phyloP scores from a whole-genome alignment of 495 filamentous ascomycete genomes.

The Lophium mytilinum region DNA sequence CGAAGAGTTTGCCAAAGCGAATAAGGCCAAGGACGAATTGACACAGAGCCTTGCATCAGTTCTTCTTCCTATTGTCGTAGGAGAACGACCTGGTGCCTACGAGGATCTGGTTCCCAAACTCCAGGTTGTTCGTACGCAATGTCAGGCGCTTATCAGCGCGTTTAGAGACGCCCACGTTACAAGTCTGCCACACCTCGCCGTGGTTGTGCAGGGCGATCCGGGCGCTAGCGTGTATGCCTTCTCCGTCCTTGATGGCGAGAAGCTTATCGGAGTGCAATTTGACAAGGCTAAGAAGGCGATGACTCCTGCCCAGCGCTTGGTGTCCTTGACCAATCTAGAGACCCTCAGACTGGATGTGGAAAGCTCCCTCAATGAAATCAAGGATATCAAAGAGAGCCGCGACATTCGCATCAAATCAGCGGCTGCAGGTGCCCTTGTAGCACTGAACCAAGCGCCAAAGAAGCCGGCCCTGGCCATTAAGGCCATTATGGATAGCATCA shows the following conservation, averaged over 20 bases:
- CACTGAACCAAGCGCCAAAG: slow-evolving; percentile 79
- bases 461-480: slow-evolving; percentile 87
- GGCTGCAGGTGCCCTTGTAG: slow-evolving; percentile 77
- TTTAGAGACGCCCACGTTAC: slow-evolving; percentile 82
- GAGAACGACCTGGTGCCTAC: slow-evolving; percentile 72
- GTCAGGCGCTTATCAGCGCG: slow-evolving; percentile 75
- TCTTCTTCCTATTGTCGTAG: slow-evolving; percentile 67
- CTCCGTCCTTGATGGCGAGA: slow-evolving; percentile 77
- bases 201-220: slow-evolving; percentile 84
- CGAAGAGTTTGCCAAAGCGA: slow-evolving; percentile 67
- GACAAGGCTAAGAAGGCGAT: slow-evolving; percentile 77
- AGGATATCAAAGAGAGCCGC: slow-evolving; percentile 64
- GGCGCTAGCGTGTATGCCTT: slow-evolving; percentile 88
- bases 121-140: slow-evolving; percentile 80
- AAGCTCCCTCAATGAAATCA: slow-evolving; percentile 68
- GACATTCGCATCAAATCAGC: slow-evolving; percentile 83
- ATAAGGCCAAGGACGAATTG: slow-evolving; percentile 41
- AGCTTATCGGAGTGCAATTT: slow-evolving; percentile 73
- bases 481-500: slow-evolving; percentile 95
- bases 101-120: slow-evolving; percentile 81
- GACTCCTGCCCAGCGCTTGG: slow-evolving; percentile 74
- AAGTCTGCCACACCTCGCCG: slow-evolving; percentile 71
- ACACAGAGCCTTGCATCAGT: slow-evolving; percentile 37
- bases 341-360: slow-evolving; percentile 64
- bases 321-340: slow-evolving; percentile 61